Percentiles rank a stretch among this genome's conserved stretches.
Evolutionary conservation across 768 basidiomycete species (phyloP).

Genomic region (Panaeolus papilionaceus): DNA sequence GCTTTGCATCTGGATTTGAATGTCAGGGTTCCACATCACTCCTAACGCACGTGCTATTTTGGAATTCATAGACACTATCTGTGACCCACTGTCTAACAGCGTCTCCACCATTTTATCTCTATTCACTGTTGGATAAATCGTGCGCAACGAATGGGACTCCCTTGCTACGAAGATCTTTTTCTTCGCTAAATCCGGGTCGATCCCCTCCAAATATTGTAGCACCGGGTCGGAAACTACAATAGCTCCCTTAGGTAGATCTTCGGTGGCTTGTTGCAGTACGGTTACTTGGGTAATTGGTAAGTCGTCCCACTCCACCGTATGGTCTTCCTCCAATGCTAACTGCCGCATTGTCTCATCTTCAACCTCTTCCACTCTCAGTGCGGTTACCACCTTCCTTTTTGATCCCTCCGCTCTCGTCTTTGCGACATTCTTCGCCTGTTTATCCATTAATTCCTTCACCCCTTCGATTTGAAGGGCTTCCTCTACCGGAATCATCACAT

Average conservation of each 20-base stretch:
- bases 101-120: constrained; percentile 19
- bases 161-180: background rate
- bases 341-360: background rate
- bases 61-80: constrained; percentile 33
- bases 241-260: background rate
- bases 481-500: too few relatives aligned
- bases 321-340: background rate
- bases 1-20: constrained; percentile 30
- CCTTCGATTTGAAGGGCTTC: too few relatives aligned
- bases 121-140: background rate
- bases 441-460: too few relatives aligned
- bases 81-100: constrained; percentile 33
- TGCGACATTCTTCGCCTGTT: too few relatives aligned
- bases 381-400: too few relatives aligned
- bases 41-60: constrained; percentile 19
- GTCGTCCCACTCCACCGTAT: background rate
- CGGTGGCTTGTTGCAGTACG: background rate
- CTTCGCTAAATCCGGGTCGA: background rate
- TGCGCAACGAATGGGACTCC: background rate
- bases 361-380: background rate
- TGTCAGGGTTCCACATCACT: constrained; percentile 27
- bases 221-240: background rate
- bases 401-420: too few relatives aligned
- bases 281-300: background rate
- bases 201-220: constrained; percentile 9